Base-by-base conservation (phyloP, 2,329 filamentous ascomycete species). In the Claviceps digitariae region DNA sequence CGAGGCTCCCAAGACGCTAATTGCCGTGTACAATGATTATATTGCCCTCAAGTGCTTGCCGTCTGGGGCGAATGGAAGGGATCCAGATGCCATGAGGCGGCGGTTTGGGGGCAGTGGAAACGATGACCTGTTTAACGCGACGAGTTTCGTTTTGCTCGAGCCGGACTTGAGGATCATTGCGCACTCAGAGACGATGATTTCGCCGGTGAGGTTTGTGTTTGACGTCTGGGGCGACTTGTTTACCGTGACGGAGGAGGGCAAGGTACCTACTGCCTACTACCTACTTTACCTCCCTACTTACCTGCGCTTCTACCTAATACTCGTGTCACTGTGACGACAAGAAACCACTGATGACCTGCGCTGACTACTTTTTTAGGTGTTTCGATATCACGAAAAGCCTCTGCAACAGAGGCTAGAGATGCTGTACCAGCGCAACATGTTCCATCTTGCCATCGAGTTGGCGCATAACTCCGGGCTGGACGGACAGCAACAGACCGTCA, bases 381-480 rank as follows among this genome's bases (percentile, higher is more conserved):
- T 84, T 61, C 83, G 86, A 43, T 97, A 96, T 61, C 88, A 90
- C 61, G 91, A 98, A 65, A 96, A 94, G 69, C 77, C 84, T 0
- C 78, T 98, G 13, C 86, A 90, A 59, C 90, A 96, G 66, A 88
- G 93, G 63, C 76, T 98, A 0, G 91, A 97, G 58, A 86, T 97
- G 64, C 73, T 98, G 7, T 98, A 95, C 62, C 89, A 95, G 62
- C 83, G 91, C 51, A 95, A 96, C 64, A 81, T 97, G 56, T 98
- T 91, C 62, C 83, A 91, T 1, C 72, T 95, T 49, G 93, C 93
- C 1, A 93, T 97, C 59, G 94, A 91, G 61, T 74, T 98, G 54
- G 93, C 93, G 0, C 89, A 94, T 62, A 95, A 94, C 67, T 83
- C 85, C 10, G 87, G 89, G 1, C 77, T 96, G 62, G 87, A 90